Evolutionary conservation across 176 grass and related monocot species (phyloP).

Genomic region (Bothriochloa decipiens): DNA sequence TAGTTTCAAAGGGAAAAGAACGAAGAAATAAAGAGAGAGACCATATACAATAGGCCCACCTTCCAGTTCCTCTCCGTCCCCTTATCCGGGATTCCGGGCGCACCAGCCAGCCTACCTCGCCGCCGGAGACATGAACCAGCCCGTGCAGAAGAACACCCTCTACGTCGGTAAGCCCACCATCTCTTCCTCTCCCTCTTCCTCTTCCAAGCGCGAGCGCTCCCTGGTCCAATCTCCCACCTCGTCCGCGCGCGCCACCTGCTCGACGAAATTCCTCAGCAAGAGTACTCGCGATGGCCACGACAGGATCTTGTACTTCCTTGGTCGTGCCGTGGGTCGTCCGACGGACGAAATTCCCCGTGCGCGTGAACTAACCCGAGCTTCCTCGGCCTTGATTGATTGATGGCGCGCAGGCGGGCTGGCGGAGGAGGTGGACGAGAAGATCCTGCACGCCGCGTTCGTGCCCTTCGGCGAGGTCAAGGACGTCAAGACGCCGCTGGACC

Average conservation of each 20-base stretch:
- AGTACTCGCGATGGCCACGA: too few relatives aligned
- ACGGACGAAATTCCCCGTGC: background rate
- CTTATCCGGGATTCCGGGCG: background rate
- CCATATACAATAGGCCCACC: too few relatives aligned
- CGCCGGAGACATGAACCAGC: constrained; percentile 60
- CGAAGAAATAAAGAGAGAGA: background rate
- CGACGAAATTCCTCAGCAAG: constrained; percentile 49
- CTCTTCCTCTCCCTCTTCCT: background rate
- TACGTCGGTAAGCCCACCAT: constrained; percentile 70
- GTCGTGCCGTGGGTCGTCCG: background rate
- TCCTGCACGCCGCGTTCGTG: constrained; percentile 91
- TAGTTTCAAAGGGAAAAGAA: too few relatives aligned
- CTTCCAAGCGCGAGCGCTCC: background rate
- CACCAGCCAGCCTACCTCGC: constrained; percentile 14
- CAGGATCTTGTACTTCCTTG: background rate
- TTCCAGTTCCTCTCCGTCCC: background rate
- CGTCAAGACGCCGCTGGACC: constrained; percentile 97
- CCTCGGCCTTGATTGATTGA: background rate
- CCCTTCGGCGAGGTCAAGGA: constrained; percentile 99
- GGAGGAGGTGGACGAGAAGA: constrained; percentile 97
- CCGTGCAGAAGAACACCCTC: constrained; percentile 96
- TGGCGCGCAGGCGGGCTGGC: constrained; percentile 66
- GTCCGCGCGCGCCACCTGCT: constrained; percentile 40
- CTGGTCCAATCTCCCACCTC: too few relatives aligned
- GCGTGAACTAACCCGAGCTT: background rate